Evolutionary conservation across 2,329 filamentous ascomycete species (phyloP), one percentile per base, ranked within the genome.

Genomic region (Colletotrichum tabaci): DNA sequence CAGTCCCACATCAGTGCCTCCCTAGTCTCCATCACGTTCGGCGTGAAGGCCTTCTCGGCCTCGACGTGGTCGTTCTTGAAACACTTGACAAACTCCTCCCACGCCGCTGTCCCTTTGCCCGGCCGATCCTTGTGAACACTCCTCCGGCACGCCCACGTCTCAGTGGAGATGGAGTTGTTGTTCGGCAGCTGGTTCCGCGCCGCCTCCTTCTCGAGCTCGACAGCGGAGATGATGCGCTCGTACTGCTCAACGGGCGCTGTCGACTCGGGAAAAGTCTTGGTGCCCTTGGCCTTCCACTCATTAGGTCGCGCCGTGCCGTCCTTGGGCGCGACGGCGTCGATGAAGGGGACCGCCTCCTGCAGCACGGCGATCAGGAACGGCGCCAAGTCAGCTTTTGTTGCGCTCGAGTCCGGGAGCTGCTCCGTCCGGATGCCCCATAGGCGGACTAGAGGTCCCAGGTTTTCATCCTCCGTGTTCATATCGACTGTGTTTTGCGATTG

Each of bases 121-220:
- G 83, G 81, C 7, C 79, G 81, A 76, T 92, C 86, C 68, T 83
- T 82, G 78, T 94, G 92, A 52, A 88, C 81, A 77, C 90, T 92
- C 55, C 86, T 86, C 67, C 93, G 87, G 50, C 88, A 88, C 64
- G 87, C 87, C 92, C 92, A 94, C 21, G 84, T 86, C 80, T 93
- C 91, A 23, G 56, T 12, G 12, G 69, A 49, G 1, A 78, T 62
- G 30, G 74, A 74, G 21, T 77, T 42, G 9, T 71, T 73, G 35
- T 66, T 71, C 1, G 77, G 74, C 5, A 77, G 77, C 62, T 79
- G 77, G 71, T 81, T 79, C 71, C 78, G 76, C 46, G 79, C 76
- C 9, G 82, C 81, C 49, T 85, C 75, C 47, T 76, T 76, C 61
- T 81, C 80, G 7, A 90, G 80, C 42, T 85, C 84, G 46, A 81